Base-by-base conservation (phyloP, 768 basidiomycete species). In the Crepidotus variabilis region DNA sequence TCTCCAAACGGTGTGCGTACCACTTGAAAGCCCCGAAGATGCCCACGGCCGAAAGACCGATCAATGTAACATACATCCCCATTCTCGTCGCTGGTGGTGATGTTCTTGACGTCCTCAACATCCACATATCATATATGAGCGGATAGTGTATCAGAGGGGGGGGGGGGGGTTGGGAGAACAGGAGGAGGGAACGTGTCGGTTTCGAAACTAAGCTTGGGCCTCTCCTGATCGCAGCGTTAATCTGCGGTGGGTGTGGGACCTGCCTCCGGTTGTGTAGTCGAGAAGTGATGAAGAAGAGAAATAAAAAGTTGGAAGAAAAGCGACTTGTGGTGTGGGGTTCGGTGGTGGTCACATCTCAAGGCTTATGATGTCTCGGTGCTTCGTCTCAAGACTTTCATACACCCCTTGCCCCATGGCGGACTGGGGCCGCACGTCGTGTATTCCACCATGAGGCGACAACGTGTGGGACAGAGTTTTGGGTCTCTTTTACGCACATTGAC, bases 371-470 rank as follows among this genome's bases (percentile, higher is more conserved):
- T 43, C 39, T 11, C 39, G 39, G 39, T 43, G 13, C 39, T 43
- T 43, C 39, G 14, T 43, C 18, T 11, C 39, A 43, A 14, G 5
- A 14, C 13, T 20, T 20, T 5, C 39, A 3, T 43, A 20, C 39
- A 43, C 39, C 39, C 39, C 39, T 43, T 43, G 11, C 39, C 39
- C 39, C 39, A 43, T 43, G 13, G 39, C 39, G 3, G 39, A 43
- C 39, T 43, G 39, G 39, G 3, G 39, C 39, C 39, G 39, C 18
- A 43, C 39, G 39, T 43, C 39, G 39, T 43, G 39, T 43, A 16
- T 5, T 43, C 39, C 5, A 20, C 63, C 65, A 71, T 71, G 72
- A 71, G 72, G 72, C 67, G 57, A 54, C 67, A 67, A 71, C 70
- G 70, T 73, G 71, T 65, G 59, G 39, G 39, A 43, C 39, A 20